Conservation (phyloP, 2,329 filamentous ascomycete species). For the Paracamarosporium sp. region DNA sequence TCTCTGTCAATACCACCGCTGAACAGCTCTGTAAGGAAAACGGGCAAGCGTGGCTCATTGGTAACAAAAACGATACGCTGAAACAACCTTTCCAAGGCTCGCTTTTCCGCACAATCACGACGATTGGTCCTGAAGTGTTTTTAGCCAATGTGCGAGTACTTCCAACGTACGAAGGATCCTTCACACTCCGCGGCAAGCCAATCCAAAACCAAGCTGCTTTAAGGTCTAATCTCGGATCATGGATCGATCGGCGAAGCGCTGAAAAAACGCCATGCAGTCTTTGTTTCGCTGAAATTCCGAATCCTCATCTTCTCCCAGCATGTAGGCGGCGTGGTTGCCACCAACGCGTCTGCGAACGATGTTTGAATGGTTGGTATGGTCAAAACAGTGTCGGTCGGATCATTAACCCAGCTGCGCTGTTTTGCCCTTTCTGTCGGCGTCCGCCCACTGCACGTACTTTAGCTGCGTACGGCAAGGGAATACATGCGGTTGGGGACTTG, state of each 20-base stretch:
- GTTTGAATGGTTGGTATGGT: conserved; percentile 55
- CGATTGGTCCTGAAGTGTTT: conserved; percentile 42
- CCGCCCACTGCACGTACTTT: conserved; percentile 49
- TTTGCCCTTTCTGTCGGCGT: conserved; percentile 60
- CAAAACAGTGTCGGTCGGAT: conserved; percentile 53
- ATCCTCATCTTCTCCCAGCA: conserved; percentile 48
- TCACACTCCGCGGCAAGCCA: conserved; percentile 48
- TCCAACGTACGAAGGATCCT: conserved; percentile 19
- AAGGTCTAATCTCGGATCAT: conserved; percentile 42
- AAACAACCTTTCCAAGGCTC: conserved; percentile 50
- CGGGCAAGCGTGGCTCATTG: conserved; percentile 53
- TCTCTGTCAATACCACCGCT: conserved; percentile 48
- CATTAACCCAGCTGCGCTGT: conserved; percentile 57
- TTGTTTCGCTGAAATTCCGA: conserved; percentile 52
- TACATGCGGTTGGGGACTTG: conserved; percentile 48
- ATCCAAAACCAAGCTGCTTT: conserved; percentile 52
- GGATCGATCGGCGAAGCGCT: conserved; percentile 48
- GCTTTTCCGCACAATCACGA: conserved; percentile 38
- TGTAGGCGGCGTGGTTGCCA: conserved; percentile 56
- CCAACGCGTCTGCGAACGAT: conserved; percentile 53
- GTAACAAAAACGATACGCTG: conserved; percentile 48
- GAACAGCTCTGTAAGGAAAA: conserved; percentile 51
- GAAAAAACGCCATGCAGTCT: conserved; percentile 54
- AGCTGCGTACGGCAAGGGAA: conserved; percentile 44
- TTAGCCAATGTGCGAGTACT: conserved; percentile 49